phyloP scores from a whole-genome alignment of 306 rosid genomes.

The Chamaecrista fasciculata region DNA sequence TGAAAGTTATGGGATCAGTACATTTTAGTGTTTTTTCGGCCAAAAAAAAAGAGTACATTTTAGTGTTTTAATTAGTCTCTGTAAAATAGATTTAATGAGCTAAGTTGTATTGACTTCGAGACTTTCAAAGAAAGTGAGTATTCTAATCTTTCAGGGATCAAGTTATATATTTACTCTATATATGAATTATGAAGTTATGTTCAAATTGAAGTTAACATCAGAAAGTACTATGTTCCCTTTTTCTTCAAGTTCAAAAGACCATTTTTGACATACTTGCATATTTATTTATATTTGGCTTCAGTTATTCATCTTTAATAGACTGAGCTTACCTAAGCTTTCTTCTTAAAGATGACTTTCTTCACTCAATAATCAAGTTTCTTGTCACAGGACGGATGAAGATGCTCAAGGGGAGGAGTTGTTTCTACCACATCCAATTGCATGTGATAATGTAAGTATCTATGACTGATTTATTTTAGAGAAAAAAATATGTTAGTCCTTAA shows the following conservation, averaged over 20 bases:
- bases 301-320: not conserved
- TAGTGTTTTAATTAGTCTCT: too few relatives aligned
- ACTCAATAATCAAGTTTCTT: conserved; percentile 16
- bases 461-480: too few relatives aligned
- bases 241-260: not conserved
- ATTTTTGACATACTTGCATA: not conserved
- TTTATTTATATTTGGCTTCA: not conserved
- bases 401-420: conserved; percentile 72
- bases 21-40: too few relatives aligned
- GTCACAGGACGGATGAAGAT: conserved; percentile 70
- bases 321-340: not conserved
- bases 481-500: too few relatives aligned
- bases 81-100: too few relatives aligned
- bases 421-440: conserved; percentile 35
- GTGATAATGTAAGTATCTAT: conserved; percentile 55
- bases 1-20: too few relatives aligned
- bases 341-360: conserved; percentile 1
- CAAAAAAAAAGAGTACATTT: too few relatives aligned
- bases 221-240: not conserved
- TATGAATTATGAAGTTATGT: not conserved
- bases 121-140: too few relatives aligned
- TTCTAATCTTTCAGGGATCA: too few relatives aligned
- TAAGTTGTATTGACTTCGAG: too few relatives aligned
- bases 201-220: not conserved
- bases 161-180: too few relatives aligned